Evolutionary conservation across 1,139 yeast genomes (phyloP).

Genomic region (Kurtzmaniella quercitrusa): DNA sequence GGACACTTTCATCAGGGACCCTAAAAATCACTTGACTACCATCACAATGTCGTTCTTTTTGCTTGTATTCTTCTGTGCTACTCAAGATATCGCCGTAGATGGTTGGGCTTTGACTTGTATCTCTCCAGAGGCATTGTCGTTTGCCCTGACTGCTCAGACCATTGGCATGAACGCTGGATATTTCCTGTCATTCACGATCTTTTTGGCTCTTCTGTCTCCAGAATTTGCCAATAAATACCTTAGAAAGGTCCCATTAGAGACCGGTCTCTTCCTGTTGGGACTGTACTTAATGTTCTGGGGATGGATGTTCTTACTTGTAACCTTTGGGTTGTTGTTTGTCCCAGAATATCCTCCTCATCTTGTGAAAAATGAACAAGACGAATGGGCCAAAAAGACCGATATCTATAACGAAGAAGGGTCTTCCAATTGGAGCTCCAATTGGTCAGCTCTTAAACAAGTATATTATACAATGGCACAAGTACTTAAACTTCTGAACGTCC

Average conservation of each 20-base stretch:
- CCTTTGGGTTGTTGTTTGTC: slow-evolving; percentile 55
- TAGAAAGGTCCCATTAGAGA: slow-evolving; percentile 53
- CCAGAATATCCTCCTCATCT: slow-evolving; percentile 66
- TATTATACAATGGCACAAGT: slow-evolving; percentile 77
- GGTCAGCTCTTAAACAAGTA: slow-evolving; percentile 41
- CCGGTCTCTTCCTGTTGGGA: slow-evolving; percentile 69
- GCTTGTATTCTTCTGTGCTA: slow-evolving; percentile 85
- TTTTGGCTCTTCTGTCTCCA: slow-evolving; percentile 84
- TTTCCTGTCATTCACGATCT: slow-evolving; percentile 85
- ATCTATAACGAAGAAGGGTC: slow-evolving; percentile 21
- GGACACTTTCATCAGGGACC: slow-evolving; percentile 51
- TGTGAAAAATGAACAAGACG: slow-evolving; percentile 34
- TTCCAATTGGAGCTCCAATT: slow-evolving; percentile 15
- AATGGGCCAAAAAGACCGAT: slow-evolving; percentile 23
- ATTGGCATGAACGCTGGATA: slow-evolving; percentile 92
- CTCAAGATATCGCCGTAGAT: slow-evolving; percentile 98
- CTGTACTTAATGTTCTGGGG: slow-evolving; percentile 81
- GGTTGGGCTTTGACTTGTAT: slow-evolving; percentile 96
- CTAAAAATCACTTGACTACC: slow-evolving; percentile 48
- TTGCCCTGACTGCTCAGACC: slow-evolving; percentile 96
- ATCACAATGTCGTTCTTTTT: slow-evolving; percentile 67
- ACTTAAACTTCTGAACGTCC: slow-evolving; percentile 70
- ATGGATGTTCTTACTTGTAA: slow-evolving; percentile 61
- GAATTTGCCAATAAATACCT: slow-evolving; percentile 88
- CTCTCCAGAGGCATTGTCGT: slow-evolving; percentile 75